Base-by-base conservation (phyloP, 2,329 filamentous ascomycete genomes). In the Penicillium expansum region DNA sequence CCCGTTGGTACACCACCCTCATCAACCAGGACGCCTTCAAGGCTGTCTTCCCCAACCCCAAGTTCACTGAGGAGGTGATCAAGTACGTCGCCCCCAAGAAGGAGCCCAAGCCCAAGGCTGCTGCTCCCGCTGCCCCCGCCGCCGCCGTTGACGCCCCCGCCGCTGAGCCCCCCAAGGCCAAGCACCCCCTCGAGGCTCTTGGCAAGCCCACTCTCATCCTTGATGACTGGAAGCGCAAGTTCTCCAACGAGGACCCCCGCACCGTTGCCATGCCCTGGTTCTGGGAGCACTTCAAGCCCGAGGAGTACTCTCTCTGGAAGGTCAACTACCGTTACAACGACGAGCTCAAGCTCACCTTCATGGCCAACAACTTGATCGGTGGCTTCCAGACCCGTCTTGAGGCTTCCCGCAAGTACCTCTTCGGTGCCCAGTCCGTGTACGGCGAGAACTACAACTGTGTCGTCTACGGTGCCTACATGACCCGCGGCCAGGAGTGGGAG, bases 311-410 rank as follows among this genome's bases (percentile, higher is more conserved):
- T 55, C 80, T 99, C 77, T 99, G 92, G 91, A 87, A 86, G 77
- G 82, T 92, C 69, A 88, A 92, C 80, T 99, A 96, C 88, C 97
- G 96, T 88, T 99, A 99, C 86, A 96, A 97, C 80, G 87, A 96
- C 61, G 94, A 99, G 87, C 86, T 99, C 68, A 97, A 91, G 74
- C 82, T 94, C 79, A 90, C 89, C 74, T 99, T 99, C 90, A 99
- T 99, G 94, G 93, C 91, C 69, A 91, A 89, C 85, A 99, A 99
- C 86, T 83, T 97, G 79, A 93, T 99, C 76, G 92, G 85, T 80
- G 94, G 94, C 77, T 96, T 99, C 86, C 96, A 97, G 82, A 85
- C 86, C 77, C 94, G 94, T 84, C 91, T 99, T 60, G 94, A 99
- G 85, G 94, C 76, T 64, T 96, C 91, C 75, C 92, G 94, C 83